Evolutionary conservation across 1,284 basidiomycete genomes (phyloP).

Genomic region (Malassezia arunalokei): DNA sequence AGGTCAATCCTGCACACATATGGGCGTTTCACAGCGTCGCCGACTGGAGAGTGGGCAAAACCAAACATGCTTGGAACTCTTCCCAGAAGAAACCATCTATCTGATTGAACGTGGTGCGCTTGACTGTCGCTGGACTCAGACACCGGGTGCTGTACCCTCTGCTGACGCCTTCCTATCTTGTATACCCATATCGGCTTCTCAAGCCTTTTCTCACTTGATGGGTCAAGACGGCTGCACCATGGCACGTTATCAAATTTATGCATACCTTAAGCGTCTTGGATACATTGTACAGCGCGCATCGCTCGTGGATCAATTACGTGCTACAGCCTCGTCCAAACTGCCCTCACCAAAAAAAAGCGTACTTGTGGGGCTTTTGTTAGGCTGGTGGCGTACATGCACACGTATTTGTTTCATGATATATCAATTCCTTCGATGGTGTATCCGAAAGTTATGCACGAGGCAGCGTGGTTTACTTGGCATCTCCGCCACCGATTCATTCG

Average conservation of each 20-base stretch:
- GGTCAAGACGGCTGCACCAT: slow-evolving; percentile 63
- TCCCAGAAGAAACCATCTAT: slow-evolving; percentile 89
- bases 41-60: neutral
- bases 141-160: slow-evolving; percentile 1
- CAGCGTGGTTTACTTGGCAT: slow-evolving; percentile 10
- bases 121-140: slow-evolving; percentile 52
- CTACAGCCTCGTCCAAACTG: neutral
- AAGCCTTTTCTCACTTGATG: slow-evolving; percentile 73
- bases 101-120: slow-evolving; percentile 66
- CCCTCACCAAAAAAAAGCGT: neutral
- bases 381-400: neutral
- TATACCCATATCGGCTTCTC: slow-evolving; percentile 67
- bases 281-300: slow-evolving; percentile 67
- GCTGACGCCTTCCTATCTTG: slow-evolving; percentile 7
- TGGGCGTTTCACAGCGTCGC: slow-evolving; percentile 24
- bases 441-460: neutral
- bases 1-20: slow-evolving; percentile 32
- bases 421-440: neutral
- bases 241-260: slow-evolving; percentile 80
- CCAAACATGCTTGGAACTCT: slow-evolving; percentile 54
- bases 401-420: neutral
- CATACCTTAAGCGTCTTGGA: slow-evolving; percentile 79
- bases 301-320: slow-evolving; percentile 21
- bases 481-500: slow-evolving; percentile 1
- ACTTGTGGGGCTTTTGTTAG: neutral